Base-by-base conservation (phyloP, 805 yeast species). In the Kuraishia floccosa region DNA sequence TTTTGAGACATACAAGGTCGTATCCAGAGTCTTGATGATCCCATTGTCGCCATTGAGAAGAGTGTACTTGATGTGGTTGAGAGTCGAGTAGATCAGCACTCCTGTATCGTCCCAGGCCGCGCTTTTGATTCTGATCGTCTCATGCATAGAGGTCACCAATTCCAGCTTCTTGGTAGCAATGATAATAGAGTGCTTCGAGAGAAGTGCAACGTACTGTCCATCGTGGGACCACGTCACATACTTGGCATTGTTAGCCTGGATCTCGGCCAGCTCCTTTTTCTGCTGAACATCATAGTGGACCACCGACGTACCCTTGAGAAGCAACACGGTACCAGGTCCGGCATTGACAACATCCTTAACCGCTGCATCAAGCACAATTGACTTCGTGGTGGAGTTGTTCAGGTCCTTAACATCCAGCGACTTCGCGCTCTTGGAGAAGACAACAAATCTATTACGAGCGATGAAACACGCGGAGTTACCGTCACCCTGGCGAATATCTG, bases 81-180 rank as follows among this genome's bases (percentile, higher is more conserved):
- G 67, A 6, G 99, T 91, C 14, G 96, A 80, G 59, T 89, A 91
- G 42, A 91, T 68, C 52, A 91, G 68, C 20, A 93, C 94, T 32
- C 89, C 89, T 30, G 82, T 64, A 44, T 86, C 96, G 54, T 91
- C 97, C 96, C 96, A 91, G 13, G 94, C 84, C 28, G 96, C 96
- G 60, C 93, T 77, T 63, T 91, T 91, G 48, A 91, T 85, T 54
- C 98, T 69, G 43, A 91, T 91, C 3, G 97, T 89, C 63, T 91
- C 99, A 52, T 86, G 96, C 73, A 86, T 69, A 2, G 94, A 75
- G 32, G 89, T 76, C 25, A 86, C 64, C 35, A 75, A 58, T 50
- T 84, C 86, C 44, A 89, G 67, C 40, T 73, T 78, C 52, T 76
- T 79, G 45, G 74, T 76, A 18, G 87, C 94, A 45, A 91, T 76